Evolutionary conservation across 1,284 basidiomycete species (phyloP).

Genomic region (Trametes pubescens): DNA sequence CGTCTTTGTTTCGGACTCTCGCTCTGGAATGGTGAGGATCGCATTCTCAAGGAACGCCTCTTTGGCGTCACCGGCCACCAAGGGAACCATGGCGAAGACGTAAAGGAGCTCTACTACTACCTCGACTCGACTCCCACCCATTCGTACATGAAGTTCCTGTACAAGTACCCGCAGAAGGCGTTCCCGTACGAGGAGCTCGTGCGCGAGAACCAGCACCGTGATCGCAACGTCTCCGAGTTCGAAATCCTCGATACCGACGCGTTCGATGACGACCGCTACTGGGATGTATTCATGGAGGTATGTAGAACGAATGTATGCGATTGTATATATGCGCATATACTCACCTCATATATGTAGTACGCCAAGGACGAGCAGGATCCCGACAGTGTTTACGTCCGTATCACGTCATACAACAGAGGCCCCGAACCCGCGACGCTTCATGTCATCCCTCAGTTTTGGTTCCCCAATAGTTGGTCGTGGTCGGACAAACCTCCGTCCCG

Average conservation of each 20-base stretch:
- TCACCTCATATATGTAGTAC: conserved; percentile 64
- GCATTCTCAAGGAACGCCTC: conserved; percentile 95
- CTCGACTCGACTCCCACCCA: conserved; percentile 98
- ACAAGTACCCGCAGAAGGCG: conserved; percentile 94
- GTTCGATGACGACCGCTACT: conserved; percentile 95
- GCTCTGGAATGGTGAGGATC: conserved; percentile 95
- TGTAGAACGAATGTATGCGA: conserved; percentile 35
- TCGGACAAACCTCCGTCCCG: conserved; percentile 81
- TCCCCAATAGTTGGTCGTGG: conserved; percentile 99
- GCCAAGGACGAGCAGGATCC: conserved; percentile 96
- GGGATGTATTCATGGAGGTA: conserved; percentile 97
- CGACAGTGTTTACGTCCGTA: conserved; percentile 90
- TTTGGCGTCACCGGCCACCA: conserved; percentile 96
- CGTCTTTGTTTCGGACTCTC: conserved; percentile 90
- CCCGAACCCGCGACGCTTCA: conserved; percentile 96
- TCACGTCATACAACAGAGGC: conserved; percentile 96
- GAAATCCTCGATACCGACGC: conserved; percentile 94
- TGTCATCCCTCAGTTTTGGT: conserved; percentile 95
- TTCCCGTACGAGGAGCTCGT: conserved; percentile 97
- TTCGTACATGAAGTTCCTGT: conserved; percentile 99
- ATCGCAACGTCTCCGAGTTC: conserved; percentile 89
- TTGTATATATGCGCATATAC: conserved; percentile 25
- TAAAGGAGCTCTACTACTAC: conserved; percentile 99
- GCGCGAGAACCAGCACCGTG: conserved; percentile 83
- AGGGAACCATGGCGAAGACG: conserved; percentile 98